phyloP scores from a whole-genome alignment of 495 filamentous ascomycete species.

The Podospora appendiculata region DNA sequence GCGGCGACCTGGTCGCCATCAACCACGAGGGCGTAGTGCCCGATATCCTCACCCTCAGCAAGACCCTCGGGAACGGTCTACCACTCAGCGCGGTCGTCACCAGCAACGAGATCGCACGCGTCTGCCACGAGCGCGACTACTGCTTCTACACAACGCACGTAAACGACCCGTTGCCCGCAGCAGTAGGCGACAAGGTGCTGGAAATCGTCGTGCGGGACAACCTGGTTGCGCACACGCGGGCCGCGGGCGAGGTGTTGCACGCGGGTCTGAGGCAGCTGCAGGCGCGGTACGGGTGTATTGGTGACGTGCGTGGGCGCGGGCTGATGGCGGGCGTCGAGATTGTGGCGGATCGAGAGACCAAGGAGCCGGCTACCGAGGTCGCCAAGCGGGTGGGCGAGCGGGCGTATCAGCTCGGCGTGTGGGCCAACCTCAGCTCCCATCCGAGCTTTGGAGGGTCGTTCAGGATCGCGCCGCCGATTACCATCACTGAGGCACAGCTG shows the following conservation, averaged over 20 bases:
- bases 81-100: slow-evolving; percentile 46
- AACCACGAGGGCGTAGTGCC: slow-evolving; percentile 40
- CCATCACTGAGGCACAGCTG: slow-evolving; percentile 42
- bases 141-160: slow-evolving; percentile 37
- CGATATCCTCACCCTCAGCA: slow-evolving; percentile 46
- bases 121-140: slow-evolving; percentile 27
- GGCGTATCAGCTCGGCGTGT: slow-evolving; percentile 43
- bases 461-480: slow-evolving; percentile 51
- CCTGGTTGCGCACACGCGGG: slow-evolving; percentile 29
- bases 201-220: slow-evolving; percentile 47
- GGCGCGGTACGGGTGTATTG: slow-evolving; percentile 44
- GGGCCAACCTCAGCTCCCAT: slow-evolving; percentile 43
- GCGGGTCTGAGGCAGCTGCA: slow-evolving; percentile 34
- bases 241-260: slow-evolving; percentile 33
- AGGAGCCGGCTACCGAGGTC: slow-evolving; percentile 34
- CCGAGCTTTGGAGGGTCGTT: slow-evolving; percentile 47
- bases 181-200: slow-evolving; percentile 48
- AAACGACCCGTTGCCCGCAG: slow-evolving; percentile 48
- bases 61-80: slow-evolving; percentile 48
- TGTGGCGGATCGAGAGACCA: slow-evolving; percentile 36
- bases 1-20: slow-evolving; percentile 45
- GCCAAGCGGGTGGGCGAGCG: slow-evolving; percentile 36
- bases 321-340: slow-evolving; percentile 49
- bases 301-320: slow-evolving; percentile 47
- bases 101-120: slow-evolving; percentile 35